Evolutionary conservation across 441 rosid genomes (phyloP).

Genomic region (Brassica hybrid): DNA sequence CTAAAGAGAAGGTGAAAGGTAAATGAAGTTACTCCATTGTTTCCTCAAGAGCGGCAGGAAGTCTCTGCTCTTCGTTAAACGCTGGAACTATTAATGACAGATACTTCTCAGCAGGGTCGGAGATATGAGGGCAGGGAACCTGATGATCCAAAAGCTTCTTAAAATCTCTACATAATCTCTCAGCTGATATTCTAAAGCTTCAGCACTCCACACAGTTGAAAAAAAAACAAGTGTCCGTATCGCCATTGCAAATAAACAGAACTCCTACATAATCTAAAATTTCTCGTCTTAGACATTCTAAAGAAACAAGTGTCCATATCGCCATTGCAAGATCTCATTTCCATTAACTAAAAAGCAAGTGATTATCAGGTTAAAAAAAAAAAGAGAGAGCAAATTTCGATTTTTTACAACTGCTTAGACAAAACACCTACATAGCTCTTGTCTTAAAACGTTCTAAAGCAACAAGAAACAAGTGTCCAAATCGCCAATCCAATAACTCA

Average conservation of each 20-base stretch:
- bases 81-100: slow-evolving; percentile 90
- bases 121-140: slow-evolving; percentile 72
- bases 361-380: too few species aligned
- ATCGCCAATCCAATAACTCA: neutral
- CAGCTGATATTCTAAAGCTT: slow-evolving; percentile 5
- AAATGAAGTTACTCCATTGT: slow-evolving; percentile 66
- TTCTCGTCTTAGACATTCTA: neutral
- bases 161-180: neutral
- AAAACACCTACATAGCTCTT: neutral
- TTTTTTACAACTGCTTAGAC: neutral
- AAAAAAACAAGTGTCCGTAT: neutral
- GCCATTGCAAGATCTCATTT: neutral
- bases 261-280: neutral
- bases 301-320: neutral
- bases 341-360: too few species aligned
- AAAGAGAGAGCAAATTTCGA: too few species aligned
- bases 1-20: too few species aligned
- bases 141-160: slow-evolving; percentile 33
- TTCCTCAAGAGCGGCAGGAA: slow-evolving; percentile 90
- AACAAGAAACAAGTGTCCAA: neutral
- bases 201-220: neutral
- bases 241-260: neutral
- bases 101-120: slow-evolving; percentile 84
- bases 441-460: neutral
- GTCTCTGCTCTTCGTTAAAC: slow-evolving; percentile 88